Conservation (phyloP, 768 basidiomycete genomes). For the Tricholomella constricta region DNA sequence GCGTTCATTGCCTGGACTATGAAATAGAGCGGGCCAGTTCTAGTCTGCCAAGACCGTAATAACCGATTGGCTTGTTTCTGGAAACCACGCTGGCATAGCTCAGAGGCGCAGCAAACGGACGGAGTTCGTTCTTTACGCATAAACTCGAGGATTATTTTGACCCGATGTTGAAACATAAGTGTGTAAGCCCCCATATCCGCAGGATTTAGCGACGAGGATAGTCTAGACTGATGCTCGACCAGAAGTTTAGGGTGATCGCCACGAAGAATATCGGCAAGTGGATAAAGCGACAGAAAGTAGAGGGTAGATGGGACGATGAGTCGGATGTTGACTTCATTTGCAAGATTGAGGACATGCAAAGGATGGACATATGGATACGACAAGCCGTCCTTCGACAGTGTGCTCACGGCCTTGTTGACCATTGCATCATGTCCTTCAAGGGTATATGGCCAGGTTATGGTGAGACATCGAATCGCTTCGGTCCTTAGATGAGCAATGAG, state of each 20-base stretch:
- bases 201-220: conserved; percentile 43
- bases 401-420: conserved; percentile 48
- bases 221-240: conserved; percentile 49
- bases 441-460: conserved; percentile 53
- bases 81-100: conserved; percentile 44
- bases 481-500: conserved; percentile 53
- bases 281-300: conserved; percentile 62
- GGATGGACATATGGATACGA: conserved; percentile 64
- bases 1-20: conserved; percentile 49
- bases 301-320: conserved; percentile 51
- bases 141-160: conserved; percentile 50
- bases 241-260: conserved; percentile 56
- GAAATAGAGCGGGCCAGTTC: conserved; percentile 56
- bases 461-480: conserved; percentile 51
- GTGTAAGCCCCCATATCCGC: conserved; percentile 52
- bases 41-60: conserved; percentile 47
- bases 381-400: conserved; percentile 42
- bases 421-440: conserved; percentile 58
- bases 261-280: conserved; percentile 47
- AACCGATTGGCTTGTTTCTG: conserved; percentile 43
- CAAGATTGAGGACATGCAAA: conserved; percentile 57
- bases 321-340: conserved; percentile 48
- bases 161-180: conserved; percentile 58
- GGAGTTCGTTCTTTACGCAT: conserved; percentile 37
- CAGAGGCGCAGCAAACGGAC: conserved; percentile 30